phyloP scores from a whole-genome alignment of 306 rosid genomes.

The Cucurbita moschata region DNA sequence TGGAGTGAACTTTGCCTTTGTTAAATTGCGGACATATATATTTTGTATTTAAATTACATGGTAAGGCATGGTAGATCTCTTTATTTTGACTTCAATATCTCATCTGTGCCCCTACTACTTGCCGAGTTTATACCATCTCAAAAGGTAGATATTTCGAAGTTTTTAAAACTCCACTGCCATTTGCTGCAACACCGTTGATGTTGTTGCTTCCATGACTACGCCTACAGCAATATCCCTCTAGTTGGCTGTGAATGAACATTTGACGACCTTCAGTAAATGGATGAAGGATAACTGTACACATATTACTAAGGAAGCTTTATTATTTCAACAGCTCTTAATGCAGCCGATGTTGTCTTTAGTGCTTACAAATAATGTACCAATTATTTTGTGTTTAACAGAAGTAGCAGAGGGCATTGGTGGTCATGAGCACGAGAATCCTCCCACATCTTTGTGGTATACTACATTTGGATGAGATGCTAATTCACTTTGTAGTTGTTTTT shows the following conservation, averaged over 20 bases:
- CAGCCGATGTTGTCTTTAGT: neutral
- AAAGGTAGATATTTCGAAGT: neutral
- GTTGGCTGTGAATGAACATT: neutral
- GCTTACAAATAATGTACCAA: neutral
- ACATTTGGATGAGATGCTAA: neutral
- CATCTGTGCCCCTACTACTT: neutral
- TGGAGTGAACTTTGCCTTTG: constrained; percentile 2
- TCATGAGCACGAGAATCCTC: constrained; percentile 36
- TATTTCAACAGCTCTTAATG: neutral
- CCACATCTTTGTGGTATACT: constrained; percentile 59
- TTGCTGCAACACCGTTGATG: neutral
- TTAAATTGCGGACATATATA: neutral
- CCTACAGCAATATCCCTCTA: neutral
- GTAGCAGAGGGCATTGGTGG: constrained; percentile 26
- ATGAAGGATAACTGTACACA: neutral
- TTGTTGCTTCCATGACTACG: neutral
- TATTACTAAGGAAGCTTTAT: neutral
- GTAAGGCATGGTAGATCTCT: neutral
- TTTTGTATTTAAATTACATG: neutral
- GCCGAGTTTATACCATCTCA: neutral
- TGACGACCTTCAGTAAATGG: neutral
- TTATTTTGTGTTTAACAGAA: constrained; percentile 17
- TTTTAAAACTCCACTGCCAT: neutral
- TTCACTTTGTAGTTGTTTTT: neutral
- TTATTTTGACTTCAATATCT: neutral